Evolutionary conservation across 495 filamentous ascomycete genomes (phyloP).

Genomic region (Lasiosphaeria ovina): DNA sequence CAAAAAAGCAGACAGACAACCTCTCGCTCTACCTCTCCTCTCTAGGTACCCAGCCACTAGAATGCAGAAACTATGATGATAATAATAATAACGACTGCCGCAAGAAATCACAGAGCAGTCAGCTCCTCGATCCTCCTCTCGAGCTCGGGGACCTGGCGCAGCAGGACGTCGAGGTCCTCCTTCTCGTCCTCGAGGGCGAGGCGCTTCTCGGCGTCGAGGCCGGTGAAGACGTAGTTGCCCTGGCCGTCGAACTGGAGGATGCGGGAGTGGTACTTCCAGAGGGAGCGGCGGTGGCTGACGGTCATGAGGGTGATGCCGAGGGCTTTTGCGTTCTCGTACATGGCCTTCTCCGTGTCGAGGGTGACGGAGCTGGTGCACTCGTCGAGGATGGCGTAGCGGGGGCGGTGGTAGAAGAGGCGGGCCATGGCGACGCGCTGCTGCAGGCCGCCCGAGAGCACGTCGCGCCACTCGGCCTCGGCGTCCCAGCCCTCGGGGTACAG

Average conservation of each 20-base stretch:
- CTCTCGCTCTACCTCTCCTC: no score
- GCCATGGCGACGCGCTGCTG: constrained; percentile 99
- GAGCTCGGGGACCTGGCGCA: constrained; percentile 82
- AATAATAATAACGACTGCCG: no score
- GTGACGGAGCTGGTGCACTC: constrained; percentile 95
- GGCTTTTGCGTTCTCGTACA: constrained; percentile 94
- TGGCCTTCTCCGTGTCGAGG: constrained; percentile 86
- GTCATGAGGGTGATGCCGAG: constrained; percentile 95
- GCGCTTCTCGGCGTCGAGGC: constrained; percentile 83
- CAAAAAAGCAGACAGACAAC: no score
- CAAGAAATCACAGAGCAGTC: constrained; percentile 30
- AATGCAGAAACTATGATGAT: no score
- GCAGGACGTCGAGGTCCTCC: constrained; percentile 83
- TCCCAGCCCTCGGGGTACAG: constrained; percentile 81
- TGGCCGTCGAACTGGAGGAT: constrained; percentile 97
- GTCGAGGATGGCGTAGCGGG: constrained; percentile 90
- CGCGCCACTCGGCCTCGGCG: constrained; percentile 93
- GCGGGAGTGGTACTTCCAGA: constrained; percentile 93
- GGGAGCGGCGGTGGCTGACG: constrained; percentile 81
- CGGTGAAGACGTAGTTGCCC: constrained; percentile 85
- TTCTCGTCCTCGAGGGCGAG: constrained; percentile 92
- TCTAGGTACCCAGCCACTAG: no score
- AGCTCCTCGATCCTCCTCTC: constrained; percentile 82
- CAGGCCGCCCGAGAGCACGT: constrained; percentile 82
- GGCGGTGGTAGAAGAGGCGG: constrained; percentile 89